Conservation (phyloP, 23 red algal species). For the Agarophyton chilense region DNA sequence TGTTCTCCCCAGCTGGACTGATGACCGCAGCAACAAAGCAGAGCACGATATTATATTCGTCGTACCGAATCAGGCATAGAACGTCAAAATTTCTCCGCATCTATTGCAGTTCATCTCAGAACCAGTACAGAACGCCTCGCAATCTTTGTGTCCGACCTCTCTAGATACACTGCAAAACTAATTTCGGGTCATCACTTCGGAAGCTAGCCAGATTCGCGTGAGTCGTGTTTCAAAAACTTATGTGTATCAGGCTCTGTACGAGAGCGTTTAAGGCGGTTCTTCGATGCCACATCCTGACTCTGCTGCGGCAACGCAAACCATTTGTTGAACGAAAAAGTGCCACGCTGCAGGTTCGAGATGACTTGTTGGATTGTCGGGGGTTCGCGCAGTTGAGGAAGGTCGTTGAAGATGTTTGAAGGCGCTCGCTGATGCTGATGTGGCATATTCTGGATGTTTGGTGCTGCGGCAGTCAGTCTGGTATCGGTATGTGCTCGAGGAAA, state of each 20-base stretch:
- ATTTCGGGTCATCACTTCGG: not conserved
- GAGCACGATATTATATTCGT: not conserved
- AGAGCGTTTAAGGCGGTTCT: conserved; percentile 27
- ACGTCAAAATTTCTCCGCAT: not conserved
- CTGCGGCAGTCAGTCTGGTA: not conserved
- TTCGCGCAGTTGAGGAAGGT: conserved; percentile 28
- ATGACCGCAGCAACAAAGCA: not conserved
- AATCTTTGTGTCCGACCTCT: no score
- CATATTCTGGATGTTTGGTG: not conserved
- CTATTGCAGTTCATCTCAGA: not conserved
- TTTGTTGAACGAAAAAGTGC: conserved; percentile 51
- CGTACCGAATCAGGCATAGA: not conserved
- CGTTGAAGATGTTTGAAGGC: conserved; percentile 36
- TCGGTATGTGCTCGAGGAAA: conserved; percentile 17
- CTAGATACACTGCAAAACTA: not conserved
- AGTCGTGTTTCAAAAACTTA: conserved; percentile 13
- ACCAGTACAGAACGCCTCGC: no score
- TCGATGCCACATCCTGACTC: not conserved
- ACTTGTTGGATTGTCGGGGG: conserved; percentile 39
- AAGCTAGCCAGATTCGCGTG: not conserved
- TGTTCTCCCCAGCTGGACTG: not conserved
- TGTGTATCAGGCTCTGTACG: conserved; percentile 56
- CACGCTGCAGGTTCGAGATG: conserved; percentile 30
- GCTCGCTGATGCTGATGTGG: conserved; percentile 18
- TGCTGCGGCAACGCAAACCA: conserved; percentile 22